These are phyloP conservation scores for Penicillium sp. DNA, from an alignment of 2,329 filamentous ascomycete genomes.

Conservation along the genomic window DNA sequence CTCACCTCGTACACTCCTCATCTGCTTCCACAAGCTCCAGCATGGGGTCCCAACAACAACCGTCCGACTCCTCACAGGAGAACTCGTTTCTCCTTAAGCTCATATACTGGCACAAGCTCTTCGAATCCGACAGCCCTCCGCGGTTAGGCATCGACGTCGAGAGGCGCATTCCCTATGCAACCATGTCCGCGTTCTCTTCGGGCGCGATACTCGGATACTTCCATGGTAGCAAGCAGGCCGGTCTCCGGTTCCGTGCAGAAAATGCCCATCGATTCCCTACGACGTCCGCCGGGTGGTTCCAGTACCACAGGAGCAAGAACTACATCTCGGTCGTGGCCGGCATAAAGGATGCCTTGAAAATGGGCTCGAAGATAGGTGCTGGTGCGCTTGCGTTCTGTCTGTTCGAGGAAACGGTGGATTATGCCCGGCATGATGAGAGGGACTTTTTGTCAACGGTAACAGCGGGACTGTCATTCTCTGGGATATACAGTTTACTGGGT, in stretches of 20 bases:
- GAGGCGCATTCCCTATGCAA: conserved; percentile 62
- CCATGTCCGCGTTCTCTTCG: conserved; percentile 59
- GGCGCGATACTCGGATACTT: conserved; percentile 67
- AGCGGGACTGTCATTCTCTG: conserved; percentile 78
- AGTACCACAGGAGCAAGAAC: conserved; percentile 99
- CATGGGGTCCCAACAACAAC: conserved; percentile 15
- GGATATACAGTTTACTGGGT: conserved; percentile 83
- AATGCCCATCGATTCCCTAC: conserved; percentile 90
- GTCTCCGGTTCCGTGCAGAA: conserved; percentile 85
- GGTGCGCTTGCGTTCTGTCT: conserved; percentile 74
- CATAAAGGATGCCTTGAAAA: conserved; percentile 69
- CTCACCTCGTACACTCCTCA: not conserved
- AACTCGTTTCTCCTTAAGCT: conserved; percentile 27
- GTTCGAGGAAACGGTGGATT: conserved; percentile 80
- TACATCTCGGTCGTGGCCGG: conserved; percentile 78
- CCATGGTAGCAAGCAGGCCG: conserved; percentile 68
- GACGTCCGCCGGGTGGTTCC: conserved; percentile 81
- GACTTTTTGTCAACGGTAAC: conserved; percentile 78
- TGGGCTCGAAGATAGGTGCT: conserved; percentile 65
- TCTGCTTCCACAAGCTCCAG: not conserved
- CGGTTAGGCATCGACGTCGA: conserved; percentile 60
- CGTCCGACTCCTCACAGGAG: conserved; percentile 13
- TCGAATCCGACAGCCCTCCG: conserved; percentile 36
- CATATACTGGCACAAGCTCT: conserved; percentile 36
- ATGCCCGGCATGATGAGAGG: conserved; percentile 53